These are phyloP conservation scores for Wickerhamomyces bovis DNA, from an alignment of 805 yeast species.

Conservation along the genomic window DNA sequence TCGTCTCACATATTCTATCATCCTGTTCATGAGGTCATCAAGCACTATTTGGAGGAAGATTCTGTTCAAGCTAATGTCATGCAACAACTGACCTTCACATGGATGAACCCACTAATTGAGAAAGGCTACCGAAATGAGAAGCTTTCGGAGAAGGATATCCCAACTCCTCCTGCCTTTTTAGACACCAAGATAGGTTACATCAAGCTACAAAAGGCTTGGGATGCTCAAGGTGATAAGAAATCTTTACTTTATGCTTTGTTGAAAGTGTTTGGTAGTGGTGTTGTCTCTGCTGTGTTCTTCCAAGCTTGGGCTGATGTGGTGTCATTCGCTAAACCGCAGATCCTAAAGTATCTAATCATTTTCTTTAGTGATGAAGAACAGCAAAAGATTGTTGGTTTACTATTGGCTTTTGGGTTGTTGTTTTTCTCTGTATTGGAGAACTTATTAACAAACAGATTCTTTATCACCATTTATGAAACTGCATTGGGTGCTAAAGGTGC, in stretches of 20 bases:
- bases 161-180: constrained; percentile 65
- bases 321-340: constrained; percentile 84
- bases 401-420: constrained; percentile 62
- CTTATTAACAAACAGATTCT: constrained; percentile 61
- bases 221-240: constrained; percentile 34
- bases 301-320: constrained; percentile 71
- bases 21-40: constrained; percentile 35
- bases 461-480: constrained; percentile 48
- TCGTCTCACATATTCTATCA: constrained; percentile 31
- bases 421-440: constrained; percentile 54
- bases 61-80: constrained; percentile 61
- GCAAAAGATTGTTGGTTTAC: constrained; percentile 40
- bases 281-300: constrained; percentile 63
- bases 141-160: constrained; percentile 60
- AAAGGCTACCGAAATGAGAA: constrained; percentile 56
- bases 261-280: constrained; percentile 71
- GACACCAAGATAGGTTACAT: constrained; percentile 47
- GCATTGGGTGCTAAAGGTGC: constrained; percentile 64
- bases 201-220: constrained; percentile 56
- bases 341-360: constrained; percentile 58
- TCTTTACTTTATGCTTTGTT: constrained; percentile 57
- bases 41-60: constrained; percentile 31
- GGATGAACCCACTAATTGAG: constrained; percentile 86
- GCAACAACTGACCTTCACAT: constrained; percentile 71
- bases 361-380: constrained; percentile 43